These are phyloP conservation scores for Brettanomyces sp. DNA, from an alignment of 805 yeast genomes.

Conservation along the genomic window DNA sequence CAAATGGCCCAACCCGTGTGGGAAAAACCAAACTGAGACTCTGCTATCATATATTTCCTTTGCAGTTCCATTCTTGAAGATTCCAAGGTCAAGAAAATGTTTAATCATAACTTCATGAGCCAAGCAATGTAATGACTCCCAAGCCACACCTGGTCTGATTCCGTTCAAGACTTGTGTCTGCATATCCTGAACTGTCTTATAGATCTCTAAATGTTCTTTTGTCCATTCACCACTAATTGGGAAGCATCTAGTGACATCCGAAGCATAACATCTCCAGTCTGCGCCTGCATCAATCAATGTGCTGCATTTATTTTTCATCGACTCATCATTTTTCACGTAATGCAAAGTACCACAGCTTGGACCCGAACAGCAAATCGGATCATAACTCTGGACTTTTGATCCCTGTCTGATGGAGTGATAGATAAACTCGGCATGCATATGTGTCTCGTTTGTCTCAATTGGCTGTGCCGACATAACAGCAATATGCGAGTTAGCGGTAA, in stretches of 20 bases:
- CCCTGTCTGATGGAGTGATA: constrained; percentile 94
- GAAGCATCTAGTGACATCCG: constrained; percentile 92
- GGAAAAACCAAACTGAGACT: constrained; percentile 73
- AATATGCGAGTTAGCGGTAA: constrained; percentile 79
- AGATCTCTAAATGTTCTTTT: constrained; percentile 75
- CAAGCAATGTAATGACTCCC: constrained; percentile 78
- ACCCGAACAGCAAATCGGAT: constrained; percentile 94
- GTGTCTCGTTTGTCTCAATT: constrained; percentile 79
- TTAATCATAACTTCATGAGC: constrained; percentile 74
- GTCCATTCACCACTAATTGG: constrained; percentile 89
- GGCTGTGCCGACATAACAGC: constrained; percentile 93
- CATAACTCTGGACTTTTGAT: constrained; percentile 79
- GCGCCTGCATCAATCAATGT: constrained; percentile 94
- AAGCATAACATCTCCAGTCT: constrained; percentile 88
- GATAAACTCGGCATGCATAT: constrained; percentile 89
- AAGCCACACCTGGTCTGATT: constrained; percentile 71
- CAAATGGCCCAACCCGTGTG: constrained; percentile 93
- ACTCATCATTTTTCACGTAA: constrained; percentile 73
- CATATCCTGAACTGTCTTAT: constrained; percentile 75
- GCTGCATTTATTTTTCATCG: constrained; percentile 47
- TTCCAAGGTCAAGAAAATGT: constrained; percentile 63
- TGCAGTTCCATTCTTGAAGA: constrained; percentile 48
- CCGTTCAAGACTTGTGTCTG: constrained; percentile 60
- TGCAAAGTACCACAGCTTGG: constrained; percentile 86
- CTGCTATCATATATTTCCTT: constrained; percentile 63